Base-by-base conservation (phyloP, 2,329 filamentous ascomycete genomes). In the Cladosporium sp. region DNA sequence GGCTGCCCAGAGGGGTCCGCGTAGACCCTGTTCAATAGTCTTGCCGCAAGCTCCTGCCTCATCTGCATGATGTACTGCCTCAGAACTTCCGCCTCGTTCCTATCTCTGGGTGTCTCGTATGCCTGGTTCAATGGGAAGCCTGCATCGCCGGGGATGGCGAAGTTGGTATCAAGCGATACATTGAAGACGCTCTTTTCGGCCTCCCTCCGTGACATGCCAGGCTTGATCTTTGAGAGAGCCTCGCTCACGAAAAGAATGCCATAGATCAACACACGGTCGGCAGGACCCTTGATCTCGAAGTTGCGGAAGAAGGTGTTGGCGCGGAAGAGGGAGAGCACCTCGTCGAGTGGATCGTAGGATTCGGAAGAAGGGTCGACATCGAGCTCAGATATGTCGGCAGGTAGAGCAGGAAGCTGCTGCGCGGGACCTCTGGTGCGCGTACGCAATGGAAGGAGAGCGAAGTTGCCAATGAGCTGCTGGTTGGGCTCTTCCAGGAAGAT, bases 281-380 rank as follows among this genome's bases (percentile, higher is more conserved):
- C 94, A 30, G 92, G 91, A 15, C 95, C 95, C 81, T 97, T 94
- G 83, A 98, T 96, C 85, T 98, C 95, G 75, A 99, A 99, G 86
- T 98, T 99, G 75, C 95, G 91, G 86, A 98, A 99, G 81, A 99
- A 94, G 68, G 94, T 97, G 84, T 99, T 98, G 74, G 95, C 94
- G 71, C 95, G 92, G 86, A 98, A 99, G 59, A 98, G 87, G 14
- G 90, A 86, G 65, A 99, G 86, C 61, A 96, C 89, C 84, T 99
- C 95, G 81, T 99, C 95, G 65, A 98, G 87, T 69, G 95, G 92
- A 83, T 99, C 95, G 85, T 98, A 98, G 75, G 91, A 93, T 79
- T 97, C 92, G 80, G 88, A 90, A 79, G 95, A 92, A 59, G 93
- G 90, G 78, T 97, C 92, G 74, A 84, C 79, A 68, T 80, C 82